Evolutionary conservation across 2,329 filamentous ascomycete species (phyloP).

Genomic region (Penicillium sp.): DNA sequence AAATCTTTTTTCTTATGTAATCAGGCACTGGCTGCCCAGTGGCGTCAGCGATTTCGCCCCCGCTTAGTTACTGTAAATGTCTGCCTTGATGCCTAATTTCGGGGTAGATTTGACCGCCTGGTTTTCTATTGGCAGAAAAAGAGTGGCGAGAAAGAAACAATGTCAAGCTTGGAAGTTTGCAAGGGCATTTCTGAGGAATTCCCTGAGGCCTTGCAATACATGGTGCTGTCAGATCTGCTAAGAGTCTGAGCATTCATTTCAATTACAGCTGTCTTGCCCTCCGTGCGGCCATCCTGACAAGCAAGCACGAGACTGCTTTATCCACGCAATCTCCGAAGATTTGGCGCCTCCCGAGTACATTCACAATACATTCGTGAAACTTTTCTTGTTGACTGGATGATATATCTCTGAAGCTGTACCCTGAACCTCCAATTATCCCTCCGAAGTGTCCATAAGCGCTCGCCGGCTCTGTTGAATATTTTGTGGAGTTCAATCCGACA

Average conservation of each 20-base stretch:
- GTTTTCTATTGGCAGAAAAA: conserved; percentile 3
- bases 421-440: not conserved
- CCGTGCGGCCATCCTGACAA: not conserved
- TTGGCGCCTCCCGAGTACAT: not conserved
- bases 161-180: not conserved
- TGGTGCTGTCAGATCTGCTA: too few relatives aligned
- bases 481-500: conserved; percentile 10
- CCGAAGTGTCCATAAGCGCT: not conserved
- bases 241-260: not conserved
- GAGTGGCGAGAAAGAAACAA: not conserved
- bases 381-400: not conserved
- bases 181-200: not conserved
- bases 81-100: not conserved
- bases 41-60: conserved; percentile 10
- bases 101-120: conserved; percentile 11
- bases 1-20: conserved; percentile 27
- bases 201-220: not conserved
- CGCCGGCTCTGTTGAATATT: not conserved
- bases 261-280: not conserved
- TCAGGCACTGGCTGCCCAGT: conserved; percentile 24
- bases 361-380: not conserved
- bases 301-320: not conserved
- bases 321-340: not conserved
- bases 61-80: not conserved
- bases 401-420: not conserved